A percentile compares a stretch with the other conserved stretches of the same genome.
Conservation (phyloP, 495 filamentous ascomycete genomes). For the Penicillium lagena region DNA sequence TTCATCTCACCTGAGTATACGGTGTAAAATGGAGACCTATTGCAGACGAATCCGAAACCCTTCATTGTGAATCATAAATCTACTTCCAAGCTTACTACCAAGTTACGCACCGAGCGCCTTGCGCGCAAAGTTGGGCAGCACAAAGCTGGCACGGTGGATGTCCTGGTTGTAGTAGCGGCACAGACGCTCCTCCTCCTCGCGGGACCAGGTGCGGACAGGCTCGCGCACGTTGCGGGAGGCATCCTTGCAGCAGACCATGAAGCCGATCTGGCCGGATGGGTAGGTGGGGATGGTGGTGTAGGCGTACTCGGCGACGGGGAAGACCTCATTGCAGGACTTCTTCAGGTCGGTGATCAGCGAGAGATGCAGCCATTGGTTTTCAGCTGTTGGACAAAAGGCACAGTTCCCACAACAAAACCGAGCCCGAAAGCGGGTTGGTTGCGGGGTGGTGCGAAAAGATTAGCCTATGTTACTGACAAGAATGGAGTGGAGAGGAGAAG, state of each 20-base stretch:
- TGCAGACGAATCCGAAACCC: not conserved
- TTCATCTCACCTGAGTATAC: too few relatives aligned
- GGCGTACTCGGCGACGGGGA: conserved; percentile 95
- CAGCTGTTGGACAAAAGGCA: conserved; percentile 52
- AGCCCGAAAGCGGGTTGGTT: conserved; percentile 32
- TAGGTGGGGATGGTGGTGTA: conserved; percentile 99
- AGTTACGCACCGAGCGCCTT: conserved; percentile 51
- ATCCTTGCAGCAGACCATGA: conserved; percentile 99
- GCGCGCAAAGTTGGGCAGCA: conserved; percentile 87
- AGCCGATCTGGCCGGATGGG: conserved; percentile 97
- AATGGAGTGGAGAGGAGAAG: not conserved
- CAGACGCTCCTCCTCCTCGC: conserved; percentile 84
- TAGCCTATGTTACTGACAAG: conserved; percentile 15
- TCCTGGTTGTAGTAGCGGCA: conserved; percentile 95
- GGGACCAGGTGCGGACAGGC: conserved; percentile 70
- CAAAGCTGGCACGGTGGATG: conserved; percentile 90
- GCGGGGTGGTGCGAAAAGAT: conserved; percentile 20
- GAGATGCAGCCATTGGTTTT: conserved; percentile 99
- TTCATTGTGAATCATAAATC: not conserved
- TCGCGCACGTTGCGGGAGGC: conserved; percentile 70
- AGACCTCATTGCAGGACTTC: conserved; percentile 94
- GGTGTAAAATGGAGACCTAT: too few relatives aligned
- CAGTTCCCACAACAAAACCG: conserved; percentile 26
- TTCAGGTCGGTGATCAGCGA: conserved; percentile 83
- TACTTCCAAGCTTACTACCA: too few relatives aligned